A percentile compares a stretch with the other conserved stretches of the same genome.
phyloP scores from a whole-genome alignment of 352 stramenopile genomes.

The Hyaloperonospora brassicae region DNA sequence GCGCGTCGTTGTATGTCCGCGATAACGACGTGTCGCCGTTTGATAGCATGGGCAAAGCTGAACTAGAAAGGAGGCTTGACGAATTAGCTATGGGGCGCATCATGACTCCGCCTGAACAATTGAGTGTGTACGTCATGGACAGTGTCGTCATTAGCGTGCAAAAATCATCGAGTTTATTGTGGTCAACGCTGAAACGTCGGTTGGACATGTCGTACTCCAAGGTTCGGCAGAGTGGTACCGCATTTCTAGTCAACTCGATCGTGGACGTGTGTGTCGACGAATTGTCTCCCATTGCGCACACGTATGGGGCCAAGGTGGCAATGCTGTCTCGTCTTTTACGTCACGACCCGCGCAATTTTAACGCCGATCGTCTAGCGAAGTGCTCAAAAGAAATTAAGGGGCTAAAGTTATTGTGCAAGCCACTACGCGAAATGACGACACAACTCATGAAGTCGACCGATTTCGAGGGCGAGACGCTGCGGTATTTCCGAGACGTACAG shows the following conservation, averaged over 20 bases:
- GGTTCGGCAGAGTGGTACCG: constrained; percentile 62
- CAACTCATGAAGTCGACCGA: constrained; percentile 63
- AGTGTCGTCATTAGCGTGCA: constrained; percentile 74
- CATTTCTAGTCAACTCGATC: constrained; percentile 73
- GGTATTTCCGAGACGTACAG: constrained; percentile 81
- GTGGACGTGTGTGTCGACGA: constrained; percentile 79
- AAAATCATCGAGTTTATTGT: constrained; percentile 40
- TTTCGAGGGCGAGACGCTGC: constrained; percentile 59
- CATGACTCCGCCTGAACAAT: constrained; percentile 68
- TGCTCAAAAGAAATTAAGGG: constrained; percentile 68
- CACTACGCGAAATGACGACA: constrained; percentile 59
- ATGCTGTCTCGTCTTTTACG: constrained; percentile 60
- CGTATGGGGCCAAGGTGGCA: constrained; percentile 60
- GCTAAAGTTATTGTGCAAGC: constrained; percentile 65
- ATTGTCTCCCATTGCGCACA: constrained; percentile 64
- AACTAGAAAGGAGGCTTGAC: constrained; percentile 49
- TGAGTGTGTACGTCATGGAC: constrained; percentile 68
- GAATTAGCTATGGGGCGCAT: constrained; percentile 50
- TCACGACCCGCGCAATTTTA: constrained; percentile 50
- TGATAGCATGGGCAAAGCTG: constrained; percentile 55
- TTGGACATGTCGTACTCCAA: constrained; percentile 78
- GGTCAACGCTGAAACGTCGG: constrained; percentile 48
- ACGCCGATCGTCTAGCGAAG: constrained; percentile 46
- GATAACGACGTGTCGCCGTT: constrained; percentile 43
- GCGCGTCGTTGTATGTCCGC: constrained; percentile 52